Evolutionary conservation across 495 filamentous ascomycete species (phyloP).

Genomic region (Glonium stellatum): DNA sequence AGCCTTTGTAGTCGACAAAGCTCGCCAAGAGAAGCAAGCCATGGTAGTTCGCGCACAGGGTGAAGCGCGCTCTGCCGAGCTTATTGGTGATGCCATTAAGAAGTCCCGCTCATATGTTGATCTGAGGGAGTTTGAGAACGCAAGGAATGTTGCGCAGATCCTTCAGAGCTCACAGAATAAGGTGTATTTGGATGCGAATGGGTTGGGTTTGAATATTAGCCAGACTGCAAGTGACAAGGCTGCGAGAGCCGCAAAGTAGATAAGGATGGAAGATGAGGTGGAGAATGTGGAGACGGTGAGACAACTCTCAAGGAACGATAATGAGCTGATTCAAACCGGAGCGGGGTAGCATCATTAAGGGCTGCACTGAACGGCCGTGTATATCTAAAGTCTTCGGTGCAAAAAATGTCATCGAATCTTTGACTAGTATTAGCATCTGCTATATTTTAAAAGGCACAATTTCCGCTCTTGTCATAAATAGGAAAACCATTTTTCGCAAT

Average conservation of each 20-base stretch:
- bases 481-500: neutral
- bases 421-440: neutral
- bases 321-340: no score
- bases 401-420: neutral
- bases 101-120: constrained; percentile 96
- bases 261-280: neutral
- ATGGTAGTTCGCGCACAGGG: constrained; percentile 97
- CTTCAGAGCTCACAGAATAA: constrained; percentile 89
- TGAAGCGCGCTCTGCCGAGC: constrained; percentile 95
- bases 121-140: constrained; percentile 95
- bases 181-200: constrained; percentile 82
- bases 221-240: constrained; percentile 46
- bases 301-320: neutral
- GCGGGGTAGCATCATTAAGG: no score
- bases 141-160: constrained; percentile 72
- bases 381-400: neutral
- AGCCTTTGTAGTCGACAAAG: constrained; percentile 97
- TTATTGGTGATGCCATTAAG: constrained; percentile 99
- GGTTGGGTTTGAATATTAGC: constrained; percentile 83
- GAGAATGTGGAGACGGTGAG: neutral
- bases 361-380: neutral
- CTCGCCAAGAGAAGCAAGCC: constrained; percentile 97
- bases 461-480: neutral
- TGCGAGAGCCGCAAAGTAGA: constrained; percentile 13
- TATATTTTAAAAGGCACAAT: neutral